Percentiles rank a stretch among this genome's conserved stretches.
These are phyloP conservation scores for Diplocarpon rosae DNA, from an alignment of 2,329 filamentous ascomycete species.

Conservation along the genomic window DNA sequence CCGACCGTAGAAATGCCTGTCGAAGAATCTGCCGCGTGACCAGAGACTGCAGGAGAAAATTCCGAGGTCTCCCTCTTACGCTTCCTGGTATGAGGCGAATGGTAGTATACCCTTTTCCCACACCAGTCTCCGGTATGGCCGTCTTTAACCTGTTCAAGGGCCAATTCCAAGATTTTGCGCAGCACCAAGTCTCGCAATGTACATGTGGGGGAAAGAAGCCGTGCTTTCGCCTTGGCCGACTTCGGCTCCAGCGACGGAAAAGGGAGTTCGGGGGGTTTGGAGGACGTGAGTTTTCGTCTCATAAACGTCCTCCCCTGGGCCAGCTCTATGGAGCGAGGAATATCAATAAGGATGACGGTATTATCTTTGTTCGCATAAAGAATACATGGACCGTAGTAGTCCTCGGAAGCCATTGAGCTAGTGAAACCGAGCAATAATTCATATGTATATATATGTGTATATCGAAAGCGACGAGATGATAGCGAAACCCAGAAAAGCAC, in stretches of 20 bases:
- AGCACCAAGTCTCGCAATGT: constrained; percentile 22
- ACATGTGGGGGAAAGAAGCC: neutral
- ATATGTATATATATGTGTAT: neutral
- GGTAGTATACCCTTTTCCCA: constrained; percentile 14
- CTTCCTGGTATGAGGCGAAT: neutral
- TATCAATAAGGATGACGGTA: constrained; percentile 51
- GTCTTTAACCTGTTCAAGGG: constrained; percentile 16
- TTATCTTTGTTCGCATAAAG: constrained; percentile 41
- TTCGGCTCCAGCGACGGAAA: constrained; percentile 44
- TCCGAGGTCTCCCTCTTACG: neutral
- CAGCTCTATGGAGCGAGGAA: constrained; percentile 58
- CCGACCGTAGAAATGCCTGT: too few relatives aligned
- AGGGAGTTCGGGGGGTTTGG: constrained; percentile 30
- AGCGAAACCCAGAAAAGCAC: too few relatives aligned
- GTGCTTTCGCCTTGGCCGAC: constrained; percentile 28
- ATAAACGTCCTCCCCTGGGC: constrained; percentile 37
- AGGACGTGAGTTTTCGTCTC: constrained; percentile 28
- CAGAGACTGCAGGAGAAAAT: too few relatives aligned
- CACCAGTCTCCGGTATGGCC: constrained; percentile 28
- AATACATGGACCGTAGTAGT: constrained; percentile 27
- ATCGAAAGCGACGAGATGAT: neutral
- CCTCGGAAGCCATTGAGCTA: constrained; percentile 1
- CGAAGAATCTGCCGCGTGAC: too few relatives aligned
- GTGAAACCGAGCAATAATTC: too few relatives aligned
- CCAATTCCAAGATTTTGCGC: constrained; percentile 21